Base-by-base conservation (phyloP, 495 filamentous ascomycete species). In the Corynascus novoguineensis region DNA sequence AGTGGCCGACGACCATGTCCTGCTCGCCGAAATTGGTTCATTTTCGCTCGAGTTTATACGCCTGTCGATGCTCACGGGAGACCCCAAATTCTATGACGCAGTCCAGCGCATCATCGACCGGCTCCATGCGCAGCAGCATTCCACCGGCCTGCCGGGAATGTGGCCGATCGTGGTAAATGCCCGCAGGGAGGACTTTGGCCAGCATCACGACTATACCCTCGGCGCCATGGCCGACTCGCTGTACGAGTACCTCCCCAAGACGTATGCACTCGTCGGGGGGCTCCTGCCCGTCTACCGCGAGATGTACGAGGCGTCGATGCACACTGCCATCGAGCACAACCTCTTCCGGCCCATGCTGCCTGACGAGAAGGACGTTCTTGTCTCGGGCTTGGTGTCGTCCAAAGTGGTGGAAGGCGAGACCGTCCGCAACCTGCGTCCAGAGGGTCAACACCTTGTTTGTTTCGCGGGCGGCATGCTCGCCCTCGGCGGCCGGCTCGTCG, bases 171-270 rank as follows among this genome's bases (percentile, higher is more conserved):
- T 70, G 8, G 71, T 73, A 50, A 54, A 72, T 42, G 69, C 78
- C 52, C 63, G 59, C 41, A 57, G 57, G 5, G 29, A 56, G 48
- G 45, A 63, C 11, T 68, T 73, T 22, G 60, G 63, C 25, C 55
- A 54, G 6, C 71, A 76, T 50, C 60, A 38, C 28, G 65, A 71
- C 66, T 95, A 83, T 64, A 86, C 84, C 0, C 68, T 95, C 28
- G 89, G 87, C 45, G 87, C 82, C 41, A 78, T 85, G 74, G 82
- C 87, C 17, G 90, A 95, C 70, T 90, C 86, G 5, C 78, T 85
- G 19, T 95, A 91, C 65, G 90, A 96, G 67, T 92, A 95, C 65
- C 70, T 96, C 14, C 85, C 89, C 9, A 96, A 95, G 67, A 83
- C 66, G 40, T 64, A 77, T 41, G 72, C 76, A 9, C 79, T 96